These are phyloP conservation scores for Salix dunnii DNA, from an alignment of 345 rosid genomes.

Conservation along the genomic window DNA sequence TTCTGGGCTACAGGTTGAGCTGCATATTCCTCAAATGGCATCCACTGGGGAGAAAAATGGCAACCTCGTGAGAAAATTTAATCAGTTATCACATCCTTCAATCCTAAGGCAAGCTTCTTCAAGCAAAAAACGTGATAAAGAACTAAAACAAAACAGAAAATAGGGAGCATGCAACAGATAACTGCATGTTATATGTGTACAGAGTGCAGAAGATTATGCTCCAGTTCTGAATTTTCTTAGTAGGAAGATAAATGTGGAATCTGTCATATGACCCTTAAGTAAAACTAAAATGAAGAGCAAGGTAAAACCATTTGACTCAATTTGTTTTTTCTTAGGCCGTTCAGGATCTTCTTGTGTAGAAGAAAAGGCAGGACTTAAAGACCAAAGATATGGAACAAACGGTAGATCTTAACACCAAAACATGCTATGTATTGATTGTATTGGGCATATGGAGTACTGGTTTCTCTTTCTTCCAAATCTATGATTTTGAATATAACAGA, in stretches of 20 bases:
- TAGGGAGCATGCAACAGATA: not conserved
- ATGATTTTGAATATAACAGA: not conserved
- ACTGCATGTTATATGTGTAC: not conserved
- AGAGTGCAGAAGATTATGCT: not conserved
- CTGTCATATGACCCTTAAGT: not conserved
- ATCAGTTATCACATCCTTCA: not conserved
- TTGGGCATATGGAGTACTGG: no score
- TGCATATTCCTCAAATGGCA: slow-evolving; percentile 69
- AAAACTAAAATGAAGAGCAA: not conserved
- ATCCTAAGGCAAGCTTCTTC: not conserved
- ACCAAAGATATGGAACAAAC: not conserved
- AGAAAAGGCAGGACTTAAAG: not conserved
- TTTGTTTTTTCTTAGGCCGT: not conserved
- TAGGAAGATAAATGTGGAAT: not conserved
- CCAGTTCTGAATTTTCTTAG: not conserved
- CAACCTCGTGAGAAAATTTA: not conserved
- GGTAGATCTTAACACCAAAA: not conserved
- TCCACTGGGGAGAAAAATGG: slow-evolving; percentile 47
- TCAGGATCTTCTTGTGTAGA: not conserved
- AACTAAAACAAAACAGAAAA: not conserved
- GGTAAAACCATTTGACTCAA: not conserved
- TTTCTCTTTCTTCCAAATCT: not conserved
- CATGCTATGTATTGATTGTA: not conserved
- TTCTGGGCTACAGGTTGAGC: slow-evolving; percentile 56
- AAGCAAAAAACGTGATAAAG: not conserved